Conservation (phyloP, 345 rosid species). For the Heritiera littoralis region DNA sequence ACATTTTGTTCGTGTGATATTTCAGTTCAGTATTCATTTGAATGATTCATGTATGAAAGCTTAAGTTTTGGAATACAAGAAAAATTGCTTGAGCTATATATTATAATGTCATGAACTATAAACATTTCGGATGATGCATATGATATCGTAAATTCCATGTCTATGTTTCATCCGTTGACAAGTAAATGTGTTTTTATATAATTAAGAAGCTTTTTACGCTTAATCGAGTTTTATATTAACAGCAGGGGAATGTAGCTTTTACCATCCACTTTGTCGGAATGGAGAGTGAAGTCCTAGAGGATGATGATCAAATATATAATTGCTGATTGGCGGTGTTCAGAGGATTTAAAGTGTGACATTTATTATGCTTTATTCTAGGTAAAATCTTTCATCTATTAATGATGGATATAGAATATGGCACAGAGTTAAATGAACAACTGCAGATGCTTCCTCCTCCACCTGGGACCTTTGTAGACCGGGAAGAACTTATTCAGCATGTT, state of each 20-base stretch:
- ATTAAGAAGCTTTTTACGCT: not conserved
- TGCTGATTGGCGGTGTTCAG: not conserved
- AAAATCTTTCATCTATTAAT: conserved; percentile 12
- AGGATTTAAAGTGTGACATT: not conserved
- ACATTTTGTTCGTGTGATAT: not conserved
- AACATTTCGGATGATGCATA: not conserved
- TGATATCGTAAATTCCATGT: not conserved
- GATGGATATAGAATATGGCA: conserved; percentile 37
- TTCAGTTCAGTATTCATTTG: not conserved
- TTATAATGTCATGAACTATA: not conserved
- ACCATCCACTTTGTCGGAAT: conserved; percentile 5
- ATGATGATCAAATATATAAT: conserved; percentile 11
- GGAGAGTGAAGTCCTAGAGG: conserved; percentile 26
- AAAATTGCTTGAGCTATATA: not conserved
- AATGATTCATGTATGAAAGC: not conserved
- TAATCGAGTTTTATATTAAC: not conserved
- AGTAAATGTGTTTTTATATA: not conserved
- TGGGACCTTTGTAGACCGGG: conserved; percentile 57
- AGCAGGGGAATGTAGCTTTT: not conserved
- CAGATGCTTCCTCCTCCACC: conserved; percentile 60
- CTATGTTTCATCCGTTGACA: not conserved
- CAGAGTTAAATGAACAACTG: conserved; percentile 29
- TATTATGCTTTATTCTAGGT: conserved; percentile 30
- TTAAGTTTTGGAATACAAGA: not conserved
- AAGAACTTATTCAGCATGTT: conserved; percentile 56